phyloP scores from a whole-genome alignment of 2,329 filamentous ascomycete species.

The Fusarium heterosporum region DNA sequence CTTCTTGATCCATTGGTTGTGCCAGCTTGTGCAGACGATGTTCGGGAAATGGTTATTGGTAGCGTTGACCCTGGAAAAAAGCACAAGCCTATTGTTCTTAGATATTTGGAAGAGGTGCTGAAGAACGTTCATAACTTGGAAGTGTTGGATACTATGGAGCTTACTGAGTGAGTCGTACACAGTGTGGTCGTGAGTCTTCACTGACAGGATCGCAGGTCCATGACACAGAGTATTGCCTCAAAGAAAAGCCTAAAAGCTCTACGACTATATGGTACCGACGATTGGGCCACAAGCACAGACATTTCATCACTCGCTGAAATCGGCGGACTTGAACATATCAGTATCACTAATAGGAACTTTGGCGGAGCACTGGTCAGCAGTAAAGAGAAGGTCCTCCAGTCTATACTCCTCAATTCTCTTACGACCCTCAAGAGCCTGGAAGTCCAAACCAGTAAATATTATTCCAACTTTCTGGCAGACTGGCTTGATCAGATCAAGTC shows the following conservation, averaged over 20 bases:
- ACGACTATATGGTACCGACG: accelerated
- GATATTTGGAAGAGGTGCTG: constrained; percentile 12
- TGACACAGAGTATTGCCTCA: not conserved
- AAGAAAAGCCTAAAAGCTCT: constrained; percentile 6
- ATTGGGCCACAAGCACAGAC: not conserved
- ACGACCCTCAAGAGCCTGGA: not conserved
- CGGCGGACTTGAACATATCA: constrained; percentile 6
- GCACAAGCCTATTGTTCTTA: not conserved
- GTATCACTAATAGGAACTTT: not conserved
- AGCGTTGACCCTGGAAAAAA: not conserved
- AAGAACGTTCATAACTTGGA: constrained; percentile 12
- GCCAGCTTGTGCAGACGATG: not conserved
- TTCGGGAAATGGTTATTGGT: constrained; percentile 10
- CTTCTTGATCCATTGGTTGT: not conserved
- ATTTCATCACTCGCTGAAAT: not conserved
- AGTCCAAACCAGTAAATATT: accelerated
- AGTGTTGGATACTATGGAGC: not conserved
- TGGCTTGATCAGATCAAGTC: not conserved
- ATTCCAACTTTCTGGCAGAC: not conserved
- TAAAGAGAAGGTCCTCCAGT: not conserved
- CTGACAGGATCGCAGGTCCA: not conserved
- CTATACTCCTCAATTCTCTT: constrained; percentile 7
- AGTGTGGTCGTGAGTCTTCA: accelerated
- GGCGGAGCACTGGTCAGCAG: not conserved
- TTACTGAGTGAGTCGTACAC: not conserved